Percentiles rank a stretch among this genome's conserved stretches.
Conservation (phyloP, 164 flowering plant genomes). For the Cinnamomum micranthum region DNA sequence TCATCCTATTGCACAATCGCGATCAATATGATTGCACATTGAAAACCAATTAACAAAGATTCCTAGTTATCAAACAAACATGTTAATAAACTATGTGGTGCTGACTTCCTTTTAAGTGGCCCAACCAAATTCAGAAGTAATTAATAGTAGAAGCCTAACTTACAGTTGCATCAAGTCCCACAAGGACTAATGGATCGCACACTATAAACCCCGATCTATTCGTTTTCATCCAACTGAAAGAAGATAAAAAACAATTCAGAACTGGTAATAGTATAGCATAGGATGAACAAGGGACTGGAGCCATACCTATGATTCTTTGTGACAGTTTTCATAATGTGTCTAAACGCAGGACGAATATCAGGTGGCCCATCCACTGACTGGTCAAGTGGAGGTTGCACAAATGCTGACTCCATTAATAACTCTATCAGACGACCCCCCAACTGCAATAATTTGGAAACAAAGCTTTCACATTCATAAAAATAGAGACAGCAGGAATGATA, state of each 20-base stretch:
- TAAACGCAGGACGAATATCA: conserved; percentile 90
- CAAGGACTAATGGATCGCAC: conserved; percentile 67
- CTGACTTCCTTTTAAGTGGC: no score
- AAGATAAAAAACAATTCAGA: conserved; percentile 5
- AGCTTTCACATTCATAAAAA: conserved; percentile 9
- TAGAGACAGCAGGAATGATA: not conserved
- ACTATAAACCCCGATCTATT: conserved; percentile 80
- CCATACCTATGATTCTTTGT: conserved; percentile 51
- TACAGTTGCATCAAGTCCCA: conserved; percentile 73
- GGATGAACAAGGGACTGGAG: not conserved
- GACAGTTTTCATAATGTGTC: conserved; percentile 51
- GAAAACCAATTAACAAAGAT: no score
- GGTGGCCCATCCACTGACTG: conserved; percentile 69
- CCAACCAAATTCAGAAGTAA: no score
- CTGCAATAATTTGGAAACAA: conserved; percentile 41
- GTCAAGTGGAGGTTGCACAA: conserved; percentile 61
- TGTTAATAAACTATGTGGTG: no score
- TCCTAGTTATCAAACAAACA: no score
- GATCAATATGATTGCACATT: no score
- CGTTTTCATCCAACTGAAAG: conserved; percentile 38
- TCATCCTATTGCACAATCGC: not conserved
- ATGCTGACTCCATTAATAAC: conserved; percentile 73
- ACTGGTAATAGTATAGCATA: not conserved
- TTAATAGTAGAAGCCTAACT: conserved; percentile 24
- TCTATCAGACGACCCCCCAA: conserved; percentile 82